Evolutionary conservation across 495 filamentous ascomycete genomes (phyloP).

Genomic region (Penicillium taxi): DNA sequence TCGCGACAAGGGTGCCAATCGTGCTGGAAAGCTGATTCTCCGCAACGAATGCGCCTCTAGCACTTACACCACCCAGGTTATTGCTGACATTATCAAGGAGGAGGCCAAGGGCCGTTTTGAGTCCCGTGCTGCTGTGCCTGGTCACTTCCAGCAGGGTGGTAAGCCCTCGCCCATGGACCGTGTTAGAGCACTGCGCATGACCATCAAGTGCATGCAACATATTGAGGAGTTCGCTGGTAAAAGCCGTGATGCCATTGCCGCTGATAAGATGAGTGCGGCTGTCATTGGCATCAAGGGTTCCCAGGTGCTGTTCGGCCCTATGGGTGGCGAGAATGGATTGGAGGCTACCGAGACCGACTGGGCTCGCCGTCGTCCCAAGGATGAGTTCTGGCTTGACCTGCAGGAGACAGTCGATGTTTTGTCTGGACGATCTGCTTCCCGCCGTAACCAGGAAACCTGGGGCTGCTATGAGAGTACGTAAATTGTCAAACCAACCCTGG

Average conservation of each 20-base stretch:
- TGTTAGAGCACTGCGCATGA: constrained; percentile 81
- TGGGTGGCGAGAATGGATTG: constrained; percentile 53
- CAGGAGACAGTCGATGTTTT: constrained; percentile 79
- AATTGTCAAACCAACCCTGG: no score
- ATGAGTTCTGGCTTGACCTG: constrained; percentile 77
- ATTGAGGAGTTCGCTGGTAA: constrained; percentile 68
- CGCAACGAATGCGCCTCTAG: constrained; percentile 87
- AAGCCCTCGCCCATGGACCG: constrained; percentile 94
- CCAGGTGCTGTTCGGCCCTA: constrained; percentile 74
- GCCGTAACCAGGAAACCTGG: constrained; percentile 17
- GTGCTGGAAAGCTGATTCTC: constrained; percentile 88
- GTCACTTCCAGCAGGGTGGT: constrained; percentile 94
- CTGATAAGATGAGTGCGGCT: constrained; percentile 58
- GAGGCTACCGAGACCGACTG: constrained; percentile 90
- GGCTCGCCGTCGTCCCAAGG: constrained; percentile 74
- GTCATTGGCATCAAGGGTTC: constrained; percentile 93
- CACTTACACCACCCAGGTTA: constrained; percentile 85
- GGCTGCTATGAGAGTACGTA: constrained; percentile 31
- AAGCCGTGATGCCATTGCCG: constrained; percentile 57
- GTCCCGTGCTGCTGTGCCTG: constrained; percentile 84
- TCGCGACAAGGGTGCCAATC: constrained; percentile 78
- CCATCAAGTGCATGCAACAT: constrained; percentile 85
- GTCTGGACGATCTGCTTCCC: constrained; percentile 54
- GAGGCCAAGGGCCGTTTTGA: constrained; percentile 91
- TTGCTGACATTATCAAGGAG: constrained; percentile 91